Evolutionary conservation across 495 filamentous ascomycete genomes (phyloP), one percentile per base, ranked within the genome.

Genomic region (Penicillium lagena): DNA sequence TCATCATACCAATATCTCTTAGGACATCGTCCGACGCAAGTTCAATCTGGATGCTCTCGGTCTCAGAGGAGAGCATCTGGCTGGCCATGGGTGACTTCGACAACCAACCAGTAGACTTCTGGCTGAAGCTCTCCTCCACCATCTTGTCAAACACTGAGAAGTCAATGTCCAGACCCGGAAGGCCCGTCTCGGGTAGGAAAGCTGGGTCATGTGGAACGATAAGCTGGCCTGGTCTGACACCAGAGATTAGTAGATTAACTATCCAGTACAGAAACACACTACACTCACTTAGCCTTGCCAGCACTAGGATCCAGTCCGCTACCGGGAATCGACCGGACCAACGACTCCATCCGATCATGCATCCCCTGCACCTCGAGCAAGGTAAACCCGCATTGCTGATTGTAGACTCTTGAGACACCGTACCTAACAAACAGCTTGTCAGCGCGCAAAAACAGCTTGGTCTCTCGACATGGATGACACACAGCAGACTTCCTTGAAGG

Each of bases 401-500:
- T 76, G 56, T 87, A 94, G 11, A 96, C 89, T 43, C 86, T 77
- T 12, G 87, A 83, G 28, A 95, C 81, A 7, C 89, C 90, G 60
- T 85, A 90, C 36, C 83, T 87, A 44, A 22, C 10, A 7, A 43
- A n/a, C 14, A 45, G 35, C 8, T 28, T 33, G 36, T 38, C 12
- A 15, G 27, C 29, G 6, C 12, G 17, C n/a, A 28, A 14, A 13
- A 27, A 11, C n/a, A 29, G 4, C 14, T 13, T 13, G 35, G 27
- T 36, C 22, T 59, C 38, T 11, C 11, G 43, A 35, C 8, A 9
- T 35, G 28, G 13, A 22, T 15, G 40, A 30, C 11, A 15, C 63
- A 82, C 70, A 98, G 79, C 28, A 98, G 68, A 54, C 85, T 95
- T 9, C 90, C 89, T 62, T 98, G 93, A 29, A 98, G 78, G 12